Evolutionary conservation across 2,329 filamentous ascomycete species (phyloP).

Genomic region (Arthrobotrys sinensis): DNA sequence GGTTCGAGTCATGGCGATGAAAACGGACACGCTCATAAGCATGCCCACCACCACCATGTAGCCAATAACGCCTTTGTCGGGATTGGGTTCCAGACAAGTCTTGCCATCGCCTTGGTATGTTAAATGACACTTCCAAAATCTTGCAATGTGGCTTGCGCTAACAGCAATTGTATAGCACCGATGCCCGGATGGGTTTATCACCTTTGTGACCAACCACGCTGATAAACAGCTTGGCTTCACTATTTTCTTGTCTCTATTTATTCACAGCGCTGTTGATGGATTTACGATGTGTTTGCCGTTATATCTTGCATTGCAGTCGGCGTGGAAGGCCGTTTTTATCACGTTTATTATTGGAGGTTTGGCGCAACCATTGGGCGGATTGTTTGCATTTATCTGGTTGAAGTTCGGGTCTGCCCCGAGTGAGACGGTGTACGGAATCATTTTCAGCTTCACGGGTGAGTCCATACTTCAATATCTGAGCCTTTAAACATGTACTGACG

Average conservation of each 20-base stretch:
- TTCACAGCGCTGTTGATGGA: constrained; percentile 98
- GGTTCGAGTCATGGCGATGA: constrained; percentile 62
- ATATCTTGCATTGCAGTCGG: constrained; percentile 88
- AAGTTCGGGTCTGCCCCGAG: constrained; percentile 73
- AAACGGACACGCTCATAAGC: constrained; percentile 63
- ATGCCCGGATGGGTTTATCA: constrained; percentile 77
- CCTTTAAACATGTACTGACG: no score
- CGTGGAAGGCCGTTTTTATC: constrained; percentile 86
- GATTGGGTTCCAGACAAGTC: constrained; percentile 94
- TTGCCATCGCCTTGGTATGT: constrained; percentile 83
- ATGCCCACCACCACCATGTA: constrained; percentile 74
- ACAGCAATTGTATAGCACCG: constrained; percentile 33
- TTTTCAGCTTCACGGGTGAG: constrained; percentile 82
- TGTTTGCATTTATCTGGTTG: constrained; percentile 88
- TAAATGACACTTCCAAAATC: background rate
- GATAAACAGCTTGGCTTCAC: constrained; percentile 89
- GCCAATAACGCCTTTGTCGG: constrained; percentile 93
- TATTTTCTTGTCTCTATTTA: constrained; percentile 94
- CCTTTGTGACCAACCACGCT: constrained; percentile 96
- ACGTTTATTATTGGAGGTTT: constrained; percentile 86
- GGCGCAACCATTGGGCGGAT: constrained; percentile 88
- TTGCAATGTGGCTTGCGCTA: background rate
- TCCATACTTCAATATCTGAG: no score
- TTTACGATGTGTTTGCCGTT: constrained; percentile 94
- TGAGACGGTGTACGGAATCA: constrained; percentile 78